Evolutionary conservation across 1,284 basidiomycete genomes (phyloP), one percentile per base, ranked within the genome.

Genomic region (Acaromyces ingoldii): DNA sequence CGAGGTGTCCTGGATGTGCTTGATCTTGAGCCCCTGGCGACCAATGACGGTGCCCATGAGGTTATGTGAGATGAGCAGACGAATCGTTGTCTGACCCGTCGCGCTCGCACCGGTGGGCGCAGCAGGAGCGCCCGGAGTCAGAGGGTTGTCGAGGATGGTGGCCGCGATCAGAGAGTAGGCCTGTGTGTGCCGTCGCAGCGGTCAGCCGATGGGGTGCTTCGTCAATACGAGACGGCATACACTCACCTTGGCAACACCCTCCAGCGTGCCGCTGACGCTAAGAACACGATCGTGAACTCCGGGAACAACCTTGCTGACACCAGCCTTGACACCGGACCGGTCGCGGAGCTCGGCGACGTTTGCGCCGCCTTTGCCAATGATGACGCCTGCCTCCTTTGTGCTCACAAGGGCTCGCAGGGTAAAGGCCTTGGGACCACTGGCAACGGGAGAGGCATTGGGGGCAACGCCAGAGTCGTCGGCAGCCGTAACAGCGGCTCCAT

Each of bases 201-300:
- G 19, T 19, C n/a, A 34, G 33, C 13, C 33, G 19, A n/a, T 34
- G 19, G 13, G 33, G 19, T 40, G 38, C 38, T 40, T 40, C 28
- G 33, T 19, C 13, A 13, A 34, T 34, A 13, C 13, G 13, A 34
- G 13, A 33, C 31, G 38, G 17, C 34, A 34, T 19, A 26, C 30
- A 76, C 80, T 45, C 60, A 87, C 89, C 81, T 91, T 89, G 65
- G 92, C 86, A 62, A 97, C 88, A 61, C 84, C 86, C 67, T 95
- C 89, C 67, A 93, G 85, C 49, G 88, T 84, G 57, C 93, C 93
- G 58, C 84, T 86, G 77, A 97, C 88, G 71, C 87, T 91, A 75
- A 98, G 84, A 70, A 97, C 91, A 68, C 93, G 88, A 79, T 98
- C 93, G 77, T 95, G 91, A 58, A 98, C 91, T 67, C 93, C 93